A percentile compares a stretch with the other conserved stretches of the same genome.
These are phyloP conservation scores for Suhomyces coccinellae DNA, from an alignment of 1,139 yeast genomes.

Conservation along the genomic window DNA sequence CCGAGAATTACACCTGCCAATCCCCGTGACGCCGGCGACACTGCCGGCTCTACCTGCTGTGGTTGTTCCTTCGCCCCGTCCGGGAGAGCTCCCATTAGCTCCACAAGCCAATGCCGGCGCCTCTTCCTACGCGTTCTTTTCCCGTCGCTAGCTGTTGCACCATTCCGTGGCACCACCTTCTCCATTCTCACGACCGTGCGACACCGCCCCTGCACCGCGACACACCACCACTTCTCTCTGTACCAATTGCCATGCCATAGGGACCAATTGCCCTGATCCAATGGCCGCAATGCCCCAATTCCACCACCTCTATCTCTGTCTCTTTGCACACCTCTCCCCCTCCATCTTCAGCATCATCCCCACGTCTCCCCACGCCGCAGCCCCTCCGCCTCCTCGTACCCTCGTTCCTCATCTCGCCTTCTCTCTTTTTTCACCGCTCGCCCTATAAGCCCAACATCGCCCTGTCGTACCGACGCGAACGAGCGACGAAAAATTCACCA, in stretches of 20 bases:
- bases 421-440: not conserved
- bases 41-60: too few species aligned
- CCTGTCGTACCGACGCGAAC: conserved; percentile 3
- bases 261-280: too few species aligned
- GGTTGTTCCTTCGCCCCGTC: too few species aligned
- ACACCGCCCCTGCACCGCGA: not conserved
- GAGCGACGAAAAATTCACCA: conserved; percentile 6
- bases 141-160: not conserved
- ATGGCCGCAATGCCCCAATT: too few species aligned
- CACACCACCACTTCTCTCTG: not conserved
- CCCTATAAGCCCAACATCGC: not conserved
- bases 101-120: too few species aligned
- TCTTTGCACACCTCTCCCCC: not conserved
- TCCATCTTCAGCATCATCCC: not conserved
- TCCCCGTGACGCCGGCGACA: too few species aligned
- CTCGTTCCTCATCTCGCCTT: not conserved
- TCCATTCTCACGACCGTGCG: not conserved
- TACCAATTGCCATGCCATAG: not conserved
- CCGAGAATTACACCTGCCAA: too few species aligned
- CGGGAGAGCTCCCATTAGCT: too few species aligned
- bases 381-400: not conserved
- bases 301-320: not conserved
- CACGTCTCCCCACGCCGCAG: not conserved
- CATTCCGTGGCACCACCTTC: not conserved
- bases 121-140: too few species aligned